phyloP scores from a whole-genome alignment of 1,284 basidiomycete genomes.

The Meripilus lineatus region DNA sequence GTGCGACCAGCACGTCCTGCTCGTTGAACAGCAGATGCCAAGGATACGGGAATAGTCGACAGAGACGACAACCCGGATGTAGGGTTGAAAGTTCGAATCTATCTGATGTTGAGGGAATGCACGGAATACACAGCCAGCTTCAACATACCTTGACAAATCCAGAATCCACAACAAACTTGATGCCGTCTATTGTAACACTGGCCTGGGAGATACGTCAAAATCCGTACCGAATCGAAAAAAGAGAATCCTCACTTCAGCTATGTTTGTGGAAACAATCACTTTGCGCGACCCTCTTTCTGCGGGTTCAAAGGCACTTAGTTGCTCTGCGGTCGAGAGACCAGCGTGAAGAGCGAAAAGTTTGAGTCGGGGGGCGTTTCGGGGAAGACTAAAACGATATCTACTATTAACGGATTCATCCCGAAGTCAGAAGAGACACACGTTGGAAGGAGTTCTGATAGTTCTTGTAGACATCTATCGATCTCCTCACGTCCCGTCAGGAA shows the following conservation, averaged over 20 bases:
- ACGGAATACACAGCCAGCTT: not conserved
- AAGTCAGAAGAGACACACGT: constrained; percentile 44
- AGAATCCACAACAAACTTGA: constrained; percentile 92
- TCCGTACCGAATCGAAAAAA: not conserved
- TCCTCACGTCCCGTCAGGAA: constrained; percentile 98
- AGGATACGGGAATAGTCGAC: constrained; percentile 72
- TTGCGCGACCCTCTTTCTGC: constrained; percentile 77
- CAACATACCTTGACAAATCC: constrained; percentile 85
- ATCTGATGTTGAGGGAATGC: not conserved
- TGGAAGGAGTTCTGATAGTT: constrained; percentile 73
- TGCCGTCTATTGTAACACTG: constrained; percentile 94
- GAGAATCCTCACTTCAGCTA: constrained; percentile 71
- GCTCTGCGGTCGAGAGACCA: constrained; percentile 82
- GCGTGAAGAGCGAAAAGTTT: constrained; percentile 82
- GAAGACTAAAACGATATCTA: constrained; percentile 46
- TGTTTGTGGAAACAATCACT: constrained; percentile 92
- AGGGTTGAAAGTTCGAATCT: constrained; percentile 85
- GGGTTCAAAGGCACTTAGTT: constrained; percentile 79
- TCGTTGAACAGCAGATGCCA: constrained; percentile 83
- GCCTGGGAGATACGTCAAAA: constrained; percentile 42
- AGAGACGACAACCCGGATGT: constrained; percentile 80
- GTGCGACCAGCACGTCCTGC: constrained; percentile 91
- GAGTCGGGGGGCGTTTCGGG: constrained; percentile 55
- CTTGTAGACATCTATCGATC: constrained; percentile 85
- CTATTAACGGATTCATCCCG: constrained; percentile 5